These are phyloP conservation scores for Candida easanensis DNA, from an alignment of 805 yeast species.

Conservation along the genomic window DNA sequence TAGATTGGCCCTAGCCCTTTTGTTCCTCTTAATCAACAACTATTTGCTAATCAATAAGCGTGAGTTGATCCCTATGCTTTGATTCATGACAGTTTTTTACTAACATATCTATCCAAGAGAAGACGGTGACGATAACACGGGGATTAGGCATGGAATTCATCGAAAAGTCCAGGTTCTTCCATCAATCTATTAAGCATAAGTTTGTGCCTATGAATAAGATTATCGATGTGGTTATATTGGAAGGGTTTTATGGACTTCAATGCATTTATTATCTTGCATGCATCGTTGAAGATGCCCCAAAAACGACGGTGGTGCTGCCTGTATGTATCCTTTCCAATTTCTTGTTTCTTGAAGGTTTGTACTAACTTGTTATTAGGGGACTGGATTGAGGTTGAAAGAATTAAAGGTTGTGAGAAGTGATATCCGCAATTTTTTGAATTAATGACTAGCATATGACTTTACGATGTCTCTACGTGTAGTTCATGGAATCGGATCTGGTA, in stretches of 20 bases:
- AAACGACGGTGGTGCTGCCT: slow-evolving; percentile 31
- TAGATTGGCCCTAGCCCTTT: background rate
- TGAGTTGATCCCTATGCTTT: background rate
- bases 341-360: background rate
- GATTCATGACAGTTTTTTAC: no score
- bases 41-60: background rate
- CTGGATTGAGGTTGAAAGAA: slow-evolving; percentile 11
- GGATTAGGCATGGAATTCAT: slow-evolving; percentile 47
- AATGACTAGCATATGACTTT: no score
- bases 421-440: no score
- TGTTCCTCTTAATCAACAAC: background rate
- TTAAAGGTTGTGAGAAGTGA: slow-evolving; percentile 11
- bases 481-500: no score
- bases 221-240: slow-evolving; percentile 68
- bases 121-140: slow-evolving; percentile 39
- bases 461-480: no score
- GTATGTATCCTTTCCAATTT: slow-evolving; percentile 22
- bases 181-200: slow-evolving; percentile 25
- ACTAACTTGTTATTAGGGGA: slow-evolving; percentile 5
- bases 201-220: slow-evolving; percentile 59
- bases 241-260: slow-evolving; percentile 67
- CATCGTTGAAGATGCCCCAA: slow-evolving; percentile 40
- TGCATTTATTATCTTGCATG: slow-evolving; percentile 65
- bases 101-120: slow-evolving; percentile 23
- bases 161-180: slow-evolving; percentile 29